Base-by-base conservation (phyloP, 2,329 filamentous ascomycete genomes). In the Talaromyces sp. region DNA sequence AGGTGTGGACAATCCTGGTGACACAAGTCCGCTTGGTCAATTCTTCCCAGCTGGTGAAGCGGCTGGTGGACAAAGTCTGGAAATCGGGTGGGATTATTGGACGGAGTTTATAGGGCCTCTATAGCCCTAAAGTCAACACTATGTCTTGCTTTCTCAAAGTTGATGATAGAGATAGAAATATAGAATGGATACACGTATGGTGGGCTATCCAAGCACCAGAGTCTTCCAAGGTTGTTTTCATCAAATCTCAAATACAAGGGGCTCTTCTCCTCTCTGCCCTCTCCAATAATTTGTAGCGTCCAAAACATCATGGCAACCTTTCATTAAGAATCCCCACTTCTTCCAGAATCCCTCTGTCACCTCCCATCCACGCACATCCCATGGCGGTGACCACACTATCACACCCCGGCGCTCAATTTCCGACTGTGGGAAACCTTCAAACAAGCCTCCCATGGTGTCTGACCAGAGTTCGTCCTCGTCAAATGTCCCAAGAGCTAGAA, bases 321-420 rank as follows among this genome's bases (percentile, higher is more conserved):
- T 60, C 35, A 64, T 52, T 41, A 45, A 45, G 43, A 24, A 60
- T 31, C 54, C 31, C 56, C 62, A 63, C 14, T 57, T 63, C 13
- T 41, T 24, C 52, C 52, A 60, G 27, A 64, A 60, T 10, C 62
- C 62, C 41, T 58, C 62, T 7, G 62, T 37, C 13, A 63, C 31
- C 27, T 63, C 62, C 62, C 62, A 63, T 9, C 62, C 62, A 59
- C 62, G 37, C 27, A 48, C 10, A 63, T 63, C 50, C 62, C 62
- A 63, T 11, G 62, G 62, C n/a, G 62, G 52, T 5, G 52, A 63
- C 62, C 52, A 63, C 13, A 56, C 52, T 48, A 63, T 59, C 7
- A 63, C 52, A 16, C 62, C 62, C 13, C 62, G 62, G n/a, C 31
- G 31, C n/a, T 58, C 62, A 14, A 63, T 58, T 13, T 58, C 52